Base-by-base conservation (phyloP, 2,329 filamentous ascomycete genomes). In the Achaetomium macrosporum region DNA sequence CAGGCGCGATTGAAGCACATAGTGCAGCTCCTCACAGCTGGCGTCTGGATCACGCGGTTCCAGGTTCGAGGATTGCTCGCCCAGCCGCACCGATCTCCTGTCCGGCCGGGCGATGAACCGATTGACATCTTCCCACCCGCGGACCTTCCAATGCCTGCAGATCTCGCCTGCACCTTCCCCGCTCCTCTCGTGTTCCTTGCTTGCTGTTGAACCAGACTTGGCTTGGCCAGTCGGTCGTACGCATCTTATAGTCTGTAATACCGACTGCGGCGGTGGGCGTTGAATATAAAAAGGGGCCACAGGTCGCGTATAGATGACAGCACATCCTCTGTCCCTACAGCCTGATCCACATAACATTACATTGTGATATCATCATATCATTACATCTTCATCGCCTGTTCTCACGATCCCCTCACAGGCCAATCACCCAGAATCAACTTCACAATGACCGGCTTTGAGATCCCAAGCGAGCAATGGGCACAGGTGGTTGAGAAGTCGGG, bases 401-500 rank as follows among this genome's bases (percentile, higher is more conserved):
- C 35, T 8, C 15, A 20, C n/a, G 15, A 41, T 9, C 13, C 35
- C 4, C 41, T 49, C 35, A 44, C 40, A 57, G 31, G 25, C 31
- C 47, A 37, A 37, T 8, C 35, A 3, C 35, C n/a, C 35, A 37
- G 7, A n/a, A 3, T 8, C 15, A 13, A 47, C 43, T 16, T 39
- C 48, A 46, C 20, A 47, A 78, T 78, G 74, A 65, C 74, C 51
- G 55, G 65, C 48, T 62, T 65, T 55, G 63, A 82, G 51, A 81
- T 96, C 65, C 92, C 92, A 54, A 81, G 78, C 47, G 84, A 84
- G 71, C 92, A 97, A 77, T 95, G 87, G 89, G 92, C 92, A 47
- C 88, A 93, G 73, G 88, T 97, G 63, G 78, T 93, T 64, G 88
- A 95, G 72, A 81, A 90, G 77, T 84, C 79, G 53, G 90, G 88